Base-by-base conservation (phyloP, 805 yeast species). In the Pichia scutulata region DNA sequence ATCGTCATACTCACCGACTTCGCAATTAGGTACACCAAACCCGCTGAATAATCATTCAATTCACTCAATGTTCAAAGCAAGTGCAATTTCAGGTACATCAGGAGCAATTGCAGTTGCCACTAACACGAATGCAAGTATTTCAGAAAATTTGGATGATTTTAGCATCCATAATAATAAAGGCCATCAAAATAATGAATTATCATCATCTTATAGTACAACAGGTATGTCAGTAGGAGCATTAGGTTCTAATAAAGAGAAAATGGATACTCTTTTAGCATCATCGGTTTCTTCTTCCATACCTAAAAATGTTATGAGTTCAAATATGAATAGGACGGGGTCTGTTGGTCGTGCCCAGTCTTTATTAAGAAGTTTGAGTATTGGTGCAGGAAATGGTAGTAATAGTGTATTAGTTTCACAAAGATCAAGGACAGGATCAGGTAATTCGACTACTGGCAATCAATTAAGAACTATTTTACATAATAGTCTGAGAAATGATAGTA, bases 51-150 rank as follows among this genome's bases (percentile, higher is more conserved):
- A 42, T 22, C 46, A 47, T 6, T 47, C 51, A 6, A 30, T 47
- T 13, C 54, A 48, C 37, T 51, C 51, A 9, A 42, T 48, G 23
- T 41, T 52, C 19, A 54, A 52, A 39, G 53, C 57, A 7, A 40
- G 43, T 19, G 52, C 57, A 14, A 42, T 48, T 23, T 46, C 55
- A 6, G 51, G 51, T 10, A 50, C 57, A 7, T 41, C 51, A 7
- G 39, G 45, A 7, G 51, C 51, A 8, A 40, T 48, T 7, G 53
- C 51, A 6, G 37, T 50, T 14, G 56, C 50, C 23, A 45, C 45
- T 7, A 52, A 43, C 25, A 41, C 36, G 10, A 45, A 36, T 36
- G 25, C 43, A 3, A 21, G 14, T n/a, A 25, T 18, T 10, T 33
- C 40, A 1, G 16, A 18, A 16, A 26, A 19, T 24, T n/a, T 26